phyloP scores from a whole-genome alignment of 2,329 filamentous ascomycete genomes.

The Tolypocladium ovalisporum region DNA sequence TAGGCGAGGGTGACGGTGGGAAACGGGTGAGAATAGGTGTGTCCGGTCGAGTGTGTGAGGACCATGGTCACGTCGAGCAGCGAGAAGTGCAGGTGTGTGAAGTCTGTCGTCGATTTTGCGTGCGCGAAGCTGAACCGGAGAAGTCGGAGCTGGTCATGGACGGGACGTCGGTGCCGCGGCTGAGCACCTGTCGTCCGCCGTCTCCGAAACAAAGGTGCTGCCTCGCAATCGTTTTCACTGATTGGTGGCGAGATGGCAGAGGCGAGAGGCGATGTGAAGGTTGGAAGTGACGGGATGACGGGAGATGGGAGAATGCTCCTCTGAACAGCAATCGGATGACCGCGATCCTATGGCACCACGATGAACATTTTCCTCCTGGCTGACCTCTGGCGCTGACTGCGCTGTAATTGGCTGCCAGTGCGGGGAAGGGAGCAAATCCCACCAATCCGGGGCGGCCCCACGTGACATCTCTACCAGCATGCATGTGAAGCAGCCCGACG shows the following conservation, averaged over 20 bases:
- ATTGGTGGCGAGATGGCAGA: background rate
- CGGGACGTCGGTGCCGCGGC: conserved; percentile 3
- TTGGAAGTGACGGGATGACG: background rate
- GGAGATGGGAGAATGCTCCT: conserved; percentile 2
- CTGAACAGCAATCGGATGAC: conserved; percentile 10
- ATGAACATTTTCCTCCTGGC: conserved; percentile 7
- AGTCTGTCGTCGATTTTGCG: conserved; percentile 1
- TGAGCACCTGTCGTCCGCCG: conserved; percentile 2
- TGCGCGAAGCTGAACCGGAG: conserved; percentile 11
- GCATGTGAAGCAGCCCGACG: background rate
- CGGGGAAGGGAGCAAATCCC: conserved; percentile 13
- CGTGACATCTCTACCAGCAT: conserved; percentile 3
- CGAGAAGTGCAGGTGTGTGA: background rate
- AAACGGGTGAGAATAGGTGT: conserved; percentile 71
- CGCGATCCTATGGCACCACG: conserved; percentile 7
- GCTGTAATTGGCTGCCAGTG: conserved; percentile 19
- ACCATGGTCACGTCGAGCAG: conserved; percentile 37
- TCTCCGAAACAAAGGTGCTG: background rate
- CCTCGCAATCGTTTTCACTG: conserved; percentile 2
- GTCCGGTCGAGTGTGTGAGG: conserved; percentile 54
- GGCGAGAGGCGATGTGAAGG: background rate
- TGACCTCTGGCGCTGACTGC: background rate
- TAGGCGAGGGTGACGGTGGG: conserved; percentile 79
- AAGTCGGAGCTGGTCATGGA: conserved; percentile 12
- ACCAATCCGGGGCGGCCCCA: conserved; percentile 5